phyloP scores from a whole-genome alignment of 257 asterid species.

The Euphrasia confusa region DNA sequence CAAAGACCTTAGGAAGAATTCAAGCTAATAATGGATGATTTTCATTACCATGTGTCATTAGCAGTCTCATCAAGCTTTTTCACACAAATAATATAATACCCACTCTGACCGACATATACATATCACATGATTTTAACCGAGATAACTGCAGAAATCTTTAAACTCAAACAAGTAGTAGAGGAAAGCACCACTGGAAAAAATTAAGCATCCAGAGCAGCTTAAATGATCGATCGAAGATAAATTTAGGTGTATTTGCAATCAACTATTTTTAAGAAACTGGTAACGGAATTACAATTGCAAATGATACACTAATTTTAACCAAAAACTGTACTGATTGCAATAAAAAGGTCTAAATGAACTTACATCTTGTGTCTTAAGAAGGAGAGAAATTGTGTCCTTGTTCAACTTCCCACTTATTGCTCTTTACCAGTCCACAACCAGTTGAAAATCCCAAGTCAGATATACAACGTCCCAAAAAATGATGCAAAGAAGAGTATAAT shows the following conservation, averaged over 20 bases:
- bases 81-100: background rate
- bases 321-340: slow-evolving; percentile 6
- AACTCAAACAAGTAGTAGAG: slow-evolving; percentile 2
- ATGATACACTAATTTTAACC: slow-evolving; percentile 10
- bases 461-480: slow-evolving; percentile 18
- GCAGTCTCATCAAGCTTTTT: slow-evolving; percentile 3
- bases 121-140: slow-evolving; percentile 10
- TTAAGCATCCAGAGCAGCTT: slow-evolving; percentile 3
- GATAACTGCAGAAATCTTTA: slow-evolving; percentile 7
- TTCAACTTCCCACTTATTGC: slow-evolving; percentile 98
- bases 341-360: slow-evolving; percentile 31
- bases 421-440: slow-evolving; percentile 44
- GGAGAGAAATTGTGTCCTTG: slow-evolving; percentile 91
- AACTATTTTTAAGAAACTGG: slow-evolving; percentile 13
- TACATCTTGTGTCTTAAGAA: slow-evolving; percentile 68
- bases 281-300: slow-evolving; percentile 1
- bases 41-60: slow-evolving; percentile 7
- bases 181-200: background rate
- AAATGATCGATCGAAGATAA: background rate
- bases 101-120: slow-evolving; percentile 8
- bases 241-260: slow-evolving; percentile 17
- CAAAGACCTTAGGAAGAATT: slow-evolving; percentile 1
- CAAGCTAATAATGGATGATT: slow-evolving; percentile 8
- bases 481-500: slow-evolving; percentile 6
- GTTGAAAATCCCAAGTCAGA: slow-evolving; percentile 30